These are phyloP conservation scores for Lactarius psammicola DNA, from an alignment of 768 basidiomycete genomes.

Conservation along the genomic window DNA sequence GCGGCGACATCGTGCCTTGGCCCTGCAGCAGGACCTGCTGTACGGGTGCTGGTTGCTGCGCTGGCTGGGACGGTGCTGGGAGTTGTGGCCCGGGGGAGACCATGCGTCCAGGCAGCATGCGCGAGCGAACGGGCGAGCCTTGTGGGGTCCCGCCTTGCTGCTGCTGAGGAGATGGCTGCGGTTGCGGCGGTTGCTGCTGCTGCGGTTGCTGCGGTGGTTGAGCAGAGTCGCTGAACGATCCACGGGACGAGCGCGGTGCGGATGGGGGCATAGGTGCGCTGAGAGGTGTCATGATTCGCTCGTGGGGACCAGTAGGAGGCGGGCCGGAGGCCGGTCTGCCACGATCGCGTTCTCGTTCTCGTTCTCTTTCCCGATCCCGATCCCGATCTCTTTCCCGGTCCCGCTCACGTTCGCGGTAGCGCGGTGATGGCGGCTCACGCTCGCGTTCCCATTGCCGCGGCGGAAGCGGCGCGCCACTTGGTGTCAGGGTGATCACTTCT, in stretches of 20 bases:
- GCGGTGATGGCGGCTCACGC: slow-evolving; percentile 25
- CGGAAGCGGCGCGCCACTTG: slow-evolving; percentile 4
- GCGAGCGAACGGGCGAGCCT: slow-evolving; percentile 19
- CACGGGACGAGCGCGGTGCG: slow-evolving; percentile 19
- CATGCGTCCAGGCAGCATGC: slow-evolving; percentile 17
- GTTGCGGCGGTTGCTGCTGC: neutral
- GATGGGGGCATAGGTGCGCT: slow-evolving; percentile 15
- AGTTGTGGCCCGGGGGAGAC: slow-evolving; percentile 2
- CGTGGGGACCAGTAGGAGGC: slow-evolving; percentile 31
- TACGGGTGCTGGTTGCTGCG: neutral
- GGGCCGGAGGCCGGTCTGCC: slow-evolving; percentile 30
- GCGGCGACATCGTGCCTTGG: slow-evolving; percentile 20
- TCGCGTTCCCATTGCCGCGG: slow-evolving; percentile 27
- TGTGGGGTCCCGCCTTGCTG: slow-evolving; percentile 16
- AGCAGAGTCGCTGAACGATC: slow-evolving; percentile 19
- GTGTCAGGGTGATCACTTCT: slow-evolving; percentile 25
- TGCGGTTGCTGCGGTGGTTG: slow-evolving; percentile 7
- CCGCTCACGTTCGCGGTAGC: slow-evolving; percentile 20
- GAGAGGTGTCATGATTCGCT: slow-evolving; percentile 36
- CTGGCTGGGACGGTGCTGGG: neutral
- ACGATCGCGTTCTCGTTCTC: slow-evolving; percentile 17
- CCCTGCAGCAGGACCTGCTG: slow-evolving; percentile 10
- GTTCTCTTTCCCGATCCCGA: slow-evolving; percentile 27
- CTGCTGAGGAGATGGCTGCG: neutral
- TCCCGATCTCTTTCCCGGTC: slow-evolving; percentile 31